Percentiles rank a stretch among this genome's conserved stretches.
Conservation (phyloP, 768 basidiomycete species). For the Podaxis sp. region DNA sequence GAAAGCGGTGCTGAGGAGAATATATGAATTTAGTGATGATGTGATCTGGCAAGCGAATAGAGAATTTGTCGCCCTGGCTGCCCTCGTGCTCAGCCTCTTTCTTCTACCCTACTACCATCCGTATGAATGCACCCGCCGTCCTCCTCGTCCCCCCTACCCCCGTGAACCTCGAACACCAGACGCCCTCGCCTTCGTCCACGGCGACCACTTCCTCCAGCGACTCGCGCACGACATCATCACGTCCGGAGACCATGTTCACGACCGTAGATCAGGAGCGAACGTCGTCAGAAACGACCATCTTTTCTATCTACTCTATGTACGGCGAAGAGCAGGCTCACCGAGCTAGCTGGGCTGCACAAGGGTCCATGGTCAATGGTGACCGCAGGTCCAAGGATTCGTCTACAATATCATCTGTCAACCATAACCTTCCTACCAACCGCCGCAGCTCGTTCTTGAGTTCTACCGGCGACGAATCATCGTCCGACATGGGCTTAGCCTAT, state of each 20-base stretch:
- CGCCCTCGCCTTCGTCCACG: constrained; percentile 21
- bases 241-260: constrained; percentile 32
- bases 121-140: constrained; percentile 42
- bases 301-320: constrained; percentile 89
- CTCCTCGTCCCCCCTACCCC: constrained; percentile 36
- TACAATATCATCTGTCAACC: constrained; percentile 32
- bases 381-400: constrained; percentile 22
- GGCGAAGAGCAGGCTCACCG: constrained; percentile 47
- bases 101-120: not conserved
- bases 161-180: constrained; percentile 21
- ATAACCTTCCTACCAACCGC: constrained; percentile 29
- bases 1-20: not conserved
- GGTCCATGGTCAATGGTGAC: constrained; percentile 13
- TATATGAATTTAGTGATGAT: not conserved
- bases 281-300: constrained; percentile 75
- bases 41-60: constrained; percentile 1
- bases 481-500: constrained; percentile 33
- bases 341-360: constrained; percentile 39
- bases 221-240: constrained; percentile 30
- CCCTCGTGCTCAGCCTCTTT: constrained; percentile 8
- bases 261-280: constrained; percentile 24
- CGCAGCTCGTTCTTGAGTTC: constrained; percentile 26
- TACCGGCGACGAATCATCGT: constrained; percentile 27
- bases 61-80: not conserved
- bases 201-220: constrained; percentile 30